Evolutionary conservation across 805 yeast genomes (phyloP).

Genomic region (Suhomyces sp.): DNA sequence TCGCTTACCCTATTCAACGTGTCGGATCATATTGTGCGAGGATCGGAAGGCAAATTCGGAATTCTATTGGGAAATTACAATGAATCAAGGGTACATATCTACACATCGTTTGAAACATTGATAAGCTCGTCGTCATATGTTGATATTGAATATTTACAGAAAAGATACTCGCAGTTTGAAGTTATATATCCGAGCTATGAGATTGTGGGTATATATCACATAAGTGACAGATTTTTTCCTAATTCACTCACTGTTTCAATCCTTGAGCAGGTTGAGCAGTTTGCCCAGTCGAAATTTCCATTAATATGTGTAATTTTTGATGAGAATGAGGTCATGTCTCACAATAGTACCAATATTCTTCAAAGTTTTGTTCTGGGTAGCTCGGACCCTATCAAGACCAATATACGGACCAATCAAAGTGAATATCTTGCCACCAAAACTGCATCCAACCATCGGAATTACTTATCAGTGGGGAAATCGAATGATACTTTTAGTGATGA

Average conservation of each 20-base stretch:
- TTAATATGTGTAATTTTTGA: constrained; percentile 9
- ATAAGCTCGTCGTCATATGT: constrained; percentile 12
- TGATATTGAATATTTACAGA: constrained; percentile 23
- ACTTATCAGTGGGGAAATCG: constrained; percentile 14
- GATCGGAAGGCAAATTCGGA: constrained; percentile 20
- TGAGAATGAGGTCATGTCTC: not conserved
- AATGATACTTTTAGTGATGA: constrained; percentile 2
- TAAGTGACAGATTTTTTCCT: constrained; percentile 2
- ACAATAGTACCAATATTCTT: not conserved
- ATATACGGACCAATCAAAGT: constrained; percentile 25
- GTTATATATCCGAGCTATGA: constrained; percentile 26
- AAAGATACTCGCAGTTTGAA: constrained; percentile 25
- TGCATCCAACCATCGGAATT: constrained; percentile 25
- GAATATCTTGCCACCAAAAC: constrained; percentile 35
- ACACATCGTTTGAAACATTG: constrained; percentile 31
- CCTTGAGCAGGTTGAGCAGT: not conserved
- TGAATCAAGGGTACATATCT: constrained; percentile 11
- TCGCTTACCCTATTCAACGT: constrained; percentile 30
- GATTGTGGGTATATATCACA: constrained; percentile 32
- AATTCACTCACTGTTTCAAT: constrained; percentile 3
- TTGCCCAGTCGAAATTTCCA: not conserved
- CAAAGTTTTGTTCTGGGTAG: not conserved
- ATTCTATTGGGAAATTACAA: constrained; percentile 25
- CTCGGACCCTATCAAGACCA: constrained; percentile 9
- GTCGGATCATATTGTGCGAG: constrained; percentile 28